These are phyloP conservation scores for Colletotrichum theobromicola DNA, from an alignment of 2,329 filamentous ascomycete genomes.

Conservation along the genomic window DNA sequence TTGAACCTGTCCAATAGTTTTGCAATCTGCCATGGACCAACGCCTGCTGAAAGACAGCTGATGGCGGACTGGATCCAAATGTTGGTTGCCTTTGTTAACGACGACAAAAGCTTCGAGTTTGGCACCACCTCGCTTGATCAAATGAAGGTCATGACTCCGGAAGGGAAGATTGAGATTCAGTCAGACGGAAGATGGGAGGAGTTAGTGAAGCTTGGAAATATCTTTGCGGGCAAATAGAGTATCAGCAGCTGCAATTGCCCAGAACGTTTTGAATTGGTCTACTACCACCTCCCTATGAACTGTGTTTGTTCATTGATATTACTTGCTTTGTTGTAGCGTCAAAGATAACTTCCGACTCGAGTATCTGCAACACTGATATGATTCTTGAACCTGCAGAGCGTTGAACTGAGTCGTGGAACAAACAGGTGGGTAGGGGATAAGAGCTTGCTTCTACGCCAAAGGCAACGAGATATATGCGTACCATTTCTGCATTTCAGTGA, in stretches of 20 bases:
- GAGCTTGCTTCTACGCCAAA: too few species aligned
- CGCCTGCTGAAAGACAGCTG: conserved; percentile 31
- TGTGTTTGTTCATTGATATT: background rate
- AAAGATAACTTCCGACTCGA: background rate
- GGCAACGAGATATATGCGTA: too few species aligned
- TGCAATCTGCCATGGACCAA: conserved; percentile 43
- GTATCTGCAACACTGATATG: too few species aligned
- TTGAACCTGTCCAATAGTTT: conserved; percentile 28
- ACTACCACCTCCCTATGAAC: background rate
- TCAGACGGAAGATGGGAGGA: conserved; percentile 40
- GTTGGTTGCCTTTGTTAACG: conserved; percentile 41
- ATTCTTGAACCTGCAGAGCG: too few species aligned
- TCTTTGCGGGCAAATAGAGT: conserved; percentile 27
- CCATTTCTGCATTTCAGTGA: too few species aligned
- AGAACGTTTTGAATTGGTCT: background rate
- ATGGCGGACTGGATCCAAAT: conserved; percentile 44
- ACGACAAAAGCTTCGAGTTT: conserved; percentile 31
- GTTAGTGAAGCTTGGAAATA: conserved; percentile 30
- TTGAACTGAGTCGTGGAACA: too few species aligned
- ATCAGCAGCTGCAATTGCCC: background rate
- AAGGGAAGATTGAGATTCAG: conserved; percentile 36
- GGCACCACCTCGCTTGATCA: conserved; percentile 38
- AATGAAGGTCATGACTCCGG: conserved; percentile 38
- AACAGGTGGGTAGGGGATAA: too few species aligned
- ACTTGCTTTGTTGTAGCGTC: accelerated